Conservation (phyloP, 2,329 filamentous ascomycete genomes). For the Aureobasidium pullulans region DNA sequence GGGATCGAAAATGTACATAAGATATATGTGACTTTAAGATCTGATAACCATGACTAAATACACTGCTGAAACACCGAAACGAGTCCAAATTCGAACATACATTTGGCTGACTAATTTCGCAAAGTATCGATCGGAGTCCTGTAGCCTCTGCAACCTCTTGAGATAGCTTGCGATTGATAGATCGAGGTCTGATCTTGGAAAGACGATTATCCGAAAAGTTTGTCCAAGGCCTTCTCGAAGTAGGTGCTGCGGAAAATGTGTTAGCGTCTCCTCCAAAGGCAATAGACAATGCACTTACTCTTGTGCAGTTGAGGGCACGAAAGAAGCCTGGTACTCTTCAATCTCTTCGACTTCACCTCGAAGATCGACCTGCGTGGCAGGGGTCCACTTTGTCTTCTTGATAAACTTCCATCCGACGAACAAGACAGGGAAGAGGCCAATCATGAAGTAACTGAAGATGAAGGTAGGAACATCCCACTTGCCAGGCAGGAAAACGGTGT, state of each 20-base stretch:
- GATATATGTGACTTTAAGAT: too few species aligned
- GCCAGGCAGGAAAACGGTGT: conserved; percentile 68
- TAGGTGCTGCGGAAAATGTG: background rate
- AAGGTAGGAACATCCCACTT: conserved; percentile 55
- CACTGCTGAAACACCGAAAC: too few species aligned
- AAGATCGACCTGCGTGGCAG: conserved; percentile 56
- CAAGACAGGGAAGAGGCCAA: conserved; percentile 61
- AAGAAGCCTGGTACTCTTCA: conserved; percentile 60
- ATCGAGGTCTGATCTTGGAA: background rate
- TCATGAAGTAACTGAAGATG: conserved; percentile 54
- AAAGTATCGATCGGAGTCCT: too few species aligned
- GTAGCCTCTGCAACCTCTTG: too few species aligned
- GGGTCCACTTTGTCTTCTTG: conserved; percentile 53
- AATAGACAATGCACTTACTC: conserved; percentile 12
- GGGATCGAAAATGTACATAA: too few species aligned
- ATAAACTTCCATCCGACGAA: conserved; percentile 65
- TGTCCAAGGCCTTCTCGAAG: conserved; percentile 3
- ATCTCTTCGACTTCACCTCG: conserved; percentile 56
- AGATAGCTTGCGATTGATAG: too few species aligned
- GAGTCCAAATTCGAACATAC: too few species aligned
- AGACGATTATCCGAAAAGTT: background rate
- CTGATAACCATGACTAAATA: too few species aligned
- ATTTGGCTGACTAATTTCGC: too few species aligned
- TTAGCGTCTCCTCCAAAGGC: background rate
- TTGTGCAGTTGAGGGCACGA: conserved; percentile 35